Evolutionary conservation across 805 yeast genomes (phyloP), one percentile per base, ranked within the genome.

Genomic region (Ogataea henricii): DNA sequence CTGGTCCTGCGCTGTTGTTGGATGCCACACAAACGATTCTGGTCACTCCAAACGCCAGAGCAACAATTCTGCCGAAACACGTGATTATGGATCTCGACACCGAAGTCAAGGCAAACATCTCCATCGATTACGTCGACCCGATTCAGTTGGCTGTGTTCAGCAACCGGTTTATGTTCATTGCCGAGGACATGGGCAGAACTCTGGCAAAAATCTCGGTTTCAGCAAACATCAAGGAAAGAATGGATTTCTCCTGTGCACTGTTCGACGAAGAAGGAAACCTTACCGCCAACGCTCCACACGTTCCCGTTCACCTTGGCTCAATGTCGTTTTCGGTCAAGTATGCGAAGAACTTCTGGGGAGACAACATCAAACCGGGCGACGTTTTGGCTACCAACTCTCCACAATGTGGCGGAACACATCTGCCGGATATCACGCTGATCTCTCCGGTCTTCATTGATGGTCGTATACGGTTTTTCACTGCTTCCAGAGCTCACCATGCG

Each of bases 401-500:
- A 9, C 60, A 61, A 30, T 74, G 69, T 27, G 73, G 73, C 49
- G 78, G 78, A 33, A 72, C 76, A 2, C 78, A 73, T 55, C 59
- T 74, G 33, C 78, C 77, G 18, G 78, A 74, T 58, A 73, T 79
- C 48, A 79, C 84, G 1, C 76, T 79, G 29, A 75, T 79, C 21
- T 74, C 83, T 1, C 85, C 85, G 1, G 82, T 79, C 1, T 70
- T 76, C 51, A 62, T 69, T 44, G 70, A 75, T 16, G 71, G 70
- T 21, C 60, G 69, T 33, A 72, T 77, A 9, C 66, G 73, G 23
- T 79, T 78, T 54, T 78, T 78, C 67, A 75, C 77, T 14, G 84
- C 83, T 3, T 72, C 82, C 2, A 65, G 84, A 50, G 83, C 82
- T 3, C 84, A 79, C 62, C 85, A 79, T 61, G 79, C 84, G 21